Evolutionary conservation across 164 flowering plant genomes (phyloP).

Genomic region (Macadamia integrifolia): DNA sequence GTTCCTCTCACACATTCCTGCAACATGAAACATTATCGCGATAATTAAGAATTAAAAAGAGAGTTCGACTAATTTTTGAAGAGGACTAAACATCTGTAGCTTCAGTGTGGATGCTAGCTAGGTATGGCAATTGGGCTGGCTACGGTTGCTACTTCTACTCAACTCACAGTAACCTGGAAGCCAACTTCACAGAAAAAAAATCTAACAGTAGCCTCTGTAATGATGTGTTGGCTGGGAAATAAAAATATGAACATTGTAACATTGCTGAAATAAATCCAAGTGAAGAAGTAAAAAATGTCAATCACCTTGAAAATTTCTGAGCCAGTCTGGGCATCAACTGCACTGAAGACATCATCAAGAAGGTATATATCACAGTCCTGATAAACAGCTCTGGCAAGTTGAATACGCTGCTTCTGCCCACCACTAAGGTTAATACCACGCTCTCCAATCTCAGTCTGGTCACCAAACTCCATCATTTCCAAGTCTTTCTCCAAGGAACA

Average conservation of each 20-base stretch:
- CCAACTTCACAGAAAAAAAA: no score
- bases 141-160: no score
- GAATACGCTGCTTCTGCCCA: slow-evolving; percentile 97
- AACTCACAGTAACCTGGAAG: no score
- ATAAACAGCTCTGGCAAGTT: slow-evolving; percentile 94
- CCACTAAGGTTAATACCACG: slow-evolving; percentile 99
- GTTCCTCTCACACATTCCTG: slow-evolving; percentile 93
- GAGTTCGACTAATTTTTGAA: no score
- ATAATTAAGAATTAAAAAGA: no score
- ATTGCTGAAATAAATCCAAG: no score
- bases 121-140: no score
- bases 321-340: slow-evolving; percentile 99
- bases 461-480: slow-evolving; percentile 97
- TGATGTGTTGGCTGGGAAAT: no score
- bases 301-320: slow-evolving; percentile 88
- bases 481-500: slow-evolving; percentile 86
- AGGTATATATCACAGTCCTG: slow-evolving; percentile 88
- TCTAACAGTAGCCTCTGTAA: no score
- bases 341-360: slow-evolving; percentile 95
- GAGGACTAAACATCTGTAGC: no score
- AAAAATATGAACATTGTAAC: no score
- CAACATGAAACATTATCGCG: slow-evolving; percentile 6
- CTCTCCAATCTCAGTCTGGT: slow-evolving; percentile 97
- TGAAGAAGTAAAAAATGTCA: neutral
- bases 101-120: no score